Conservation (phyloP, 2,329 filamentous ascomycete species). For the Microcyclosporella mali region DNA sequence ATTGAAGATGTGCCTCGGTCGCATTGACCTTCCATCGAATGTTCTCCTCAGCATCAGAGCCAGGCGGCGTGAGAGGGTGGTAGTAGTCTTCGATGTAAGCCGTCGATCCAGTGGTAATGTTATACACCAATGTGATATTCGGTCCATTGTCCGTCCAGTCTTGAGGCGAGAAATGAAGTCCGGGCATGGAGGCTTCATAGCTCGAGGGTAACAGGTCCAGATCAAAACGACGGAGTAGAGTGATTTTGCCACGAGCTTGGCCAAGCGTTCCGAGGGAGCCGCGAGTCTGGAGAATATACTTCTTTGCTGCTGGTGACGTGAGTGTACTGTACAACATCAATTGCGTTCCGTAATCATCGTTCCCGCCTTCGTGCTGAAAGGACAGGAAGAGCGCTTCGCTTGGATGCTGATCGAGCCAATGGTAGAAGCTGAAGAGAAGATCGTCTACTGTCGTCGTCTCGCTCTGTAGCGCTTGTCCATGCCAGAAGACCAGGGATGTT, state of each 20-base stretch:
- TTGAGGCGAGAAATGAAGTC: conserved; percentile 42
- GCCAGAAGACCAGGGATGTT: conserved; percentile 45
- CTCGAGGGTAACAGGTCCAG: conserved; percentile 33
- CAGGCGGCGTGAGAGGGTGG: conserved; percentile 31
- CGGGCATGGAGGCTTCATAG: conserved; percentile 38
- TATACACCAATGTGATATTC: conserved; percentile 40
- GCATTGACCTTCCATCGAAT: conserved; percentile 44
- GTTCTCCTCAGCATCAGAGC: conserved; percentile 32
- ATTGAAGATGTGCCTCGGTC: conserved; percentile 35
- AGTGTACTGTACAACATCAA: conserved; percentile 35
- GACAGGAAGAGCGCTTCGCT: conserved; percentile 44
- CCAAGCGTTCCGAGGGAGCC: conserved; percentile 34
- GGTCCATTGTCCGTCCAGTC: conserved; percentile 41
- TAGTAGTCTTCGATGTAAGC: conserved; percentile 50
- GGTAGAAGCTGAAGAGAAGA: conserved; percentile 44
- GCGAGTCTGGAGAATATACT: conserved; percentile 37
- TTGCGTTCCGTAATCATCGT: conserved; percentile 36
- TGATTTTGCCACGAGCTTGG: conserved; percentile 35
- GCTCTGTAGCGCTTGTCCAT: conserved; percentile 41
- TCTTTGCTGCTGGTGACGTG: conserved; percentile 34
- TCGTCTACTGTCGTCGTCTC: conserved; percentile 40
- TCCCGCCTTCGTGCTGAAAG: conserved; percentile 42
- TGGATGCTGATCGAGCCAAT: conserved; percentile 44
- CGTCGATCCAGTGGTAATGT: conserved; percentile 31
- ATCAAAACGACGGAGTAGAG: conserved; percentile 44